Evolutionary conservation across 225 moss, liverwort and hornwort species (phyloP).

Genomic region (Ulota crispa): DNA sequence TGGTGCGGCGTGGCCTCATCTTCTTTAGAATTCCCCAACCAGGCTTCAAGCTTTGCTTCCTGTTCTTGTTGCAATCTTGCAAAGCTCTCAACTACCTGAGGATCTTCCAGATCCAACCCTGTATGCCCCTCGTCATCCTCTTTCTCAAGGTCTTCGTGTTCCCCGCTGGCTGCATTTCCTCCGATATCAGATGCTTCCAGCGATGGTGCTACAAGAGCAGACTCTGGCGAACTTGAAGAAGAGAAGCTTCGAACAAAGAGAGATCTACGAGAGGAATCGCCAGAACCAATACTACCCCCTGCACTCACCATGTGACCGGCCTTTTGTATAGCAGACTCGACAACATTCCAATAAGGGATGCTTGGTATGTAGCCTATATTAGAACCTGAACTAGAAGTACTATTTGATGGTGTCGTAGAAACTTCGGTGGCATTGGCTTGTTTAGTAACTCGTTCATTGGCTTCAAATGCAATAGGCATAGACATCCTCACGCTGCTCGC

Average conservation of each 20-base stretch:
- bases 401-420: conserved; percentile 17
- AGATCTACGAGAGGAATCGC: conserved; percentile 33
- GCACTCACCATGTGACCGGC: conserved; percentile 60
- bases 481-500: conserved; percentile 63
- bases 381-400: conserved; percentile 27
- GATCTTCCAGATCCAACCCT: conserved; percentile 49
- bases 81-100: conserved; percentile 54
- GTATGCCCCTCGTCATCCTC: conserved; percentile 26
- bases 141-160: conserved; percentile 31
- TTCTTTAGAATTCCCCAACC: conserved; percentile 51
- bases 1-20: conserved; percentile 7
- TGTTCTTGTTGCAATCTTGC: conserved; percentile 59
- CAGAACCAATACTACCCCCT: conserved; percentile 38
- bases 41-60: conserved; percentile 66
- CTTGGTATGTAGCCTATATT: conserved; percentile 33
- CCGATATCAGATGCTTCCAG: conserved; percentile 40
- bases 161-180: conserved; percentile 26
- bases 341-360: conserved; percentile 57
- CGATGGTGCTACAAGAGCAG: conserved; percentile 9
- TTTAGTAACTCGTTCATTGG: conserved; percentile 30
- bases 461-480: conserved; percentile 44
- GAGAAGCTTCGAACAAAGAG: conserved; percentile 44
- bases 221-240: conserved; percentile 46
- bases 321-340: conserved; percentile 65
- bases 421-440: conserved; percentile 18